Evolutionary conservation across 352 stramenopile species (phyloP).

Genomic region (Paralagenidium karlingii): DNA sequence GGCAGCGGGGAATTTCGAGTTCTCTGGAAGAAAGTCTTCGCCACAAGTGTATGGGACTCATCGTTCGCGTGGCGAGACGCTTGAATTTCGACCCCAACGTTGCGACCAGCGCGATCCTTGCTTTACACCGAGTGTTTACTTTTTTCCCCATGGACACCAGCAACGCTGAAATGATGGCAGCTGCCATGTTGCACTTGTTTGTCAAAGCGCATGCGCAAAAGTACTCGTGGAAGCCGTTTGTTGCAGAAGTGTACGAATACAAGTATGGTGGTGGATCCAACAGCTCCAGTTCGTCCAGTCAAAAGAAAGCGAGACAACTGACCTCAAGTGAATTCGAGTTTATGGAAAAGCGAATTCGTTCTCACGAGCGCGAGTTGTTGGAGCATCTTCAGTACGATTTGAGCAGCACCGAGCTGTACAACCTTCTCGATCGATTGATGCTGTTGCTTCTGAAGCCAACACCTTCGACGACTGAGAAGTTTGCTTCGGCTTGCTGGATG

Average conservation of each 20-base stretch:
- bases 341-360: conserved; percentile 41
- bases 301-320: conserved; percentile 1
- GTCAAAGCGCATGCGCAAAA: conserved; percentile 57
- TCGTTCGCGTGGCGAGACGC: conserved; percentile 46
- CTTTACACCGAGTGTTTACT: conserved; percentile 66
- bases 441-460: no score
- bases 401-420: conserved; percentile 52
- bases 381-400: conserved; percentile 71
- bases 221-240: conserved; percentile 44
- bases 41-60: conserved; percentile 42
- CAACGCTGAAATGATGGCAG: conserved; percentile 52
- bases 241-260: conserved; percentile 55
- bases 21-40: conserved; percentile 54
- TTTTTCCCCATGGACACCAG: conserved; percentile 50
- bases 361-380: conserved; percentile 42
- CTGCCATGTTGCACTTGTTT: conserved; percentile 59
- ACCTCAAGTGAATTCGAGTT: conserved; percentile 34
- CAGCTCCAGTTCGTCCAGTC: not conserved
- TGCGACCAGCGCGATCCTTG: conserved; percentile 57
- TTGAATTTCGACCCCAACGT: conserved; percentile 57
- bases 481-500: no score
- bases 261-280: conserved; percentile 15
- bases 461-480: no score
- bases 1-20: conserved; percentile 33
- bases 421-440: conserved; percentile 46